Base-by-base conservation (phyloP, 768 basidiomycete genomes). In the Hebeloma cylindrosporum region DNA sequence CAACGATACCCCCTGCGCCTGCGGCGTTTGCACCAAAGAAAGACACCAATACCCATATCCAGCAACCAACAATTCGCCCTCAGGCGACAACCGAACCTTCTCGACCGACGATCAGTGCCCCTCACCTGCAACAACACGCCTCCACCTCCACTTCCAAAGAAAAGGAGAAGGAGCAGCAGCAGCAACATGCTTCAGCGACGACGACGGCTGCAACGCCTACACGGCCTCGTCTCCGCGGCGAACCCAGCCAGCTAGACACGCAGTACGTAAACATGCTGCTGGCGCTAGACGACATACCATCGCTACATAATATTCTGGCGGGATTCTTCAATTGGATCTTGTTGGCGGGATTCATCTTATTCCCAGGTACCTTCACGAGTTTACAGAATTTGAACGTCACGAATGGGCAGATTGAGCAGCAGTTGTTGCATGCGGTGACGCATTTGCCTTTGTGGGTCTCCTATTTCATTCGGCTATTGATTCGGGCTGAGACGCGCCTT, bases 241-340 rank as follows among this genome's bases (percentile, higher is more conserved):
- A 43, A 4, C 50, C 51, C 3, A 59, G 55, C 36, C 68, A 69
- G 51, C 67, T 65, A 57, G 62, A 75, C 46, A 79, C 80, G 2
- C 71, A 70, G 23, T 83, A 83, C 52, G 70, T 81, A 51, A 75
- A 73, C 40, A 83, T 83, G 80, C 67, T 83, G 18, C 71, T 83
- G 25, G 81, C 79, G 4, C 60, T 82, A 16, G 81, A 82, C 51
- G 68, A 64, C 27, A 82, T 83, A 32, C 77, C 79, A 13, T 51
- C 60, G 3, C 16, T 74, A 30, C 68, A 75, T 57, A 79, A 80
- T 43, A 43, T 79, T 10, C 57, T 74, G n/a, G 72, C 77, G 2
- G 69, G 68, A 6, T 81, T 83, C 62, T 82, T 78, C 51, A 81
- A 77, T 7, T 83, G 81, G 81, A 71, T 83, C 43, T 54, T 82